These are phyloP conservation scores for Uronychia setigera DNA, from an alignment of 73 alveolate genomes.

Conservation along the genomic window DNA sequence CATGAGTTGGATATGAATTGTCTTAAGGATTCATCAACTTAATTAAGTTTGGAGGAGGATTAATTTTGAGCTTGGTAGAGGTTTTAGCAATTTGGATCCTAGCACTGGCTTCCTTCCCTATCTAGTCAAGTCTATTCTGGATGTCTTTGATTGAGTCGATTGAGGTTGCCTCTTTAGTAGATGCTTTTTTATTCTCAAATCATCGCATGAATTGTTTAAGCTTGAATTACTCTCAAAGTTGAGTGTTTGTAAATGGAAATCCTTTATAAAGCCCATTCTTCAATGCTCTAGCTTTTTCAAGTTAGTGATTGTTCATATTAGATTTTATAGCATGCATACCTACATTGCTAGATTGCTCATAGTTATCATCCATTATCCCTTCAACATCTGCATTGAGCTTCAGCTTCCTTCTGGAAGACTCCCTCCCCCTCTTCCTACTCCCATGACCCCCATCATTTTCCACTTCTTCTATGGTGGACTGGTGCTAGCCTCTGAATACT, in stretches of 20 bases:
- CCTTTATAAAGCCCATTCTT: neutral
- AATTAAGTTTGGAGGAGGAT: too few species aligned
- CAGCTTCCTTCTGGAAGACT: neutral
- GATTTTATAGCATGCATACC: too few species aligned
- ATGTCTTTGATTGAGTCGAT: neutral
- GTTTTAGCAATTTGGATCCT: neutral
- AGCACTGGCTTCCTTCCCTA: neutral
- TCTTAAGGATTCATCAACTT: too few species aligned
- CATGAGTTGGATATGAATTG: too few species aligned
- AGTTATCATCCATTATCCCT: neutral
- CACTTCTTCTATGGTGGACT: too few species aligned
- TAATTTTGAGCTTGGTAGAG: too few species aligned
- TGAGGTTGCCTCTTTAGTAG: too few species aligned
- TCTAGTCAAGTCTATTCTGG: neutral
- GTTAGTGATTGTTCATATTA: too few species aligned
- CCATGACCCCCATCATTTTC: too few species aligned
- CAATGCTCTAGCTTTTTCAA: neutral
- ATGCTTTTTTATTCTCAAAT: too few species aligned
- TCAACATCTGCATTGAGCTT: neutral
- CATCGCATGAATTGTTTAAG: too few species aligned
- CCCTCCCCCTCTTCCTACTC: neutral
- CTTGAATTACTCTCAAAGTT: neutral
- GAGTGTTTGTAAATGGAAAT: neutral
- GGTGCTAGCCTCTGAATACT: too few species aligned
- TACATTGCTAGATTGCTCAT: neutral